Base-by-base conservation (phyloP, 176 grass and related monocot genomes). In the Oryza glaberrima region DNA sequence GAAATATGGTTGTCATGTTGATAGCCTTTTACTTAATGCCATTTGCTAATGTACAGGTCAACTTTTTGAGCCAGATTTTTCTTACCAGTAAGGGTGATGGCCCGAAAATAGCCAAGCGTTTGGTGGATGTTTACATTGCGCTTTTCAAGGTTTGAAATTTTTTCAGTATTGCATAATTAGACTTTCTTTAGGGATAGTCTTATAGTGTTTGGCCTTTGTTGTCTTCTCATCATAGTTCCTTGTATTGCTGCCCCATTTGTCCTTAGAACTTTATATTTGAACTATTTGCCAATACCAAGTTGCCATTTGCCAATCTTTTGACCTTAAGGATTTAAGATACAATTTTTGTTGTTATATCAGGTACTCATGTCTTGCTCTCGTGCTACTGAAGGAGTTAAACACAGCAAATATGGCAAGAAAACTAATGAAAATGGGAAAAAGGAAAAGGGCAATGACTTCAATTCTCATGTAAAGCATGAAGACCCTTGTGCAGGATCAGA, bases 81-180 rank as follows among this genome's bases (percentile, higher is more conserved):
- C 91, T 93, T 79, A 85, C 82, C 38, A 88, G 83, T 78, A 98
- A 80, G 75, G 91, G 93, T n/a, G 91, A 95, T 86, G 96, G 96
- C 17, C 85, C 93, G 56, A 95, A 94, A 92, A 88, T 98, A 60
- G 96, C 96, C 69, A 98, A 94, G 73, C 93, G 93, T 25, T 79
- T 94, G 74, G 81, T 95, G 77, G 96, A 98, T 90, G 91, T 95
- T 82, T 98, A 98, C 81, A 92, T 98, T 83, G 96, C 85, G 12
- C 85, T 98, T 75, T 98, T 98, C 85, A 98, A 98, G 96, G 96
- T 95, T 82, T 64, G 67, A 6, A 79, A 72, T 2, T 5, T n/a
- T 20, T 88, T 92, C 35, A 49, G 16, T 67, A 69, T 63, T 75
- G 20, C 67, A 54, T 82, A 76, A n/a, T 65, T 60, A 68, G 8